These are phyloP conservation scores for Xerocomus brunneocitrinus DNA, from an alignment of 768 basidiomycete genomes.

Conservation along the genomic window DNA sequence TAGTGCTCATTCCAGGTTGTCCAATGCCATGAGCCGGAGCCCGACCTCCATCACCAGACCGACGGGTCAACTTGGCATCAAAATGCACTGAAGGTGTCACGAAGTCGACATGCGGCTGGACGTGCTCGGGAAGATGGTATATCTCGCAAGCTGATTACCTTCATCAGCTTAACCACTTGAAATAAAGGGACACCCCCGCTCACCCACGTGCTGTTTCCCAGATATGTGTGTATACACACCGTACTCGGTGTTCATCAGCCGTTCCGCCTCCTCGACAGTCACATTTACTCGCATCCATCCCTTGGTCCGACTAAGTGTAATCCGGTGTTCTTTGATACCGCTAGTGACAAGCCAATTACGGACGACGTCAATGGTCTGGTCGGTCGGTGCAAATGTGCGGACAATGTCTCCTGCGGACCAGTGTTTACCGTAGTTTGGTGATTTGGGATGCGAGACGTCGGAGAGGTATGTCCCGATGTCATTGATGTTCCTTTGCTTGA, in stretches of 20 bases:
- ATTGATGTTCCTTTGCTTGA: conserved; percentile 30
- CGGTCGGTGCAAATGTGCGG: conserved; percentile 24
- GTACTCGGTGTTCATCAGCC: conserved; percentile 31
- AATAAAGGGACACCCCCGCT: background rate
- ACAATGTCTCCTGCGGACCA: conserved; percentile 29
- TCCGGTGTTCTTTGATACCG: conserved; percentile 22
- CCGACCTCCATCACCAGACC: conserved; percentile 4
- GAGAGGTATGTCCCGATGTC: conserved; percentile 22
- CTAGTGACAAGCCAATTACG: conserved; percentile 25
- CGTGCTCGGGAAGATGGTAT: conserved; percentile 30
- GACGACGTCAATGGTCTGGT: conserved; percentile 21
- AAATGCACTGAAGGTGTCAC: conserved; percentile 36
- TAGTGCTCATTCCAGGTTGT: conserved; percentile 8
- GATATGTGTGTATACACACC: conserved; percentile 26
- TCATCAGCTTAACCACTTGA: background rate
- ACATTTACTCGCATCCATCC: conserved; percentile 27
- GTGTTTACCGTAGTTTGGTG: conserved; percentile 29
- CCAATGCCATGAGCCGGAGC: conserved; percentile 15
- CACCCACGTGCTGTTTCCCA: conserved; percentile 27
- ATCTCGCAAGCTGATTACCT: conserved; percentile 25
- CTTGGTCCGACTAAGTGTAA: conserved; percentile 13
- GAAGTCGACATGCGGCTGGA: conserved; percentile 33
- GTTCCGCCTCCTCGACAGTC: conserved; percentile 31
- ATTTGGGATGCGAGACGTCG: conserved; percentile 33
- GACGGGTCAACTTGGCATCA: conserved; percentile 16